Evolutionary conservation across 129 eudicot genomes (phyloP).

Genomic region (Rutidosis leptorrhynchoides): DNA sequence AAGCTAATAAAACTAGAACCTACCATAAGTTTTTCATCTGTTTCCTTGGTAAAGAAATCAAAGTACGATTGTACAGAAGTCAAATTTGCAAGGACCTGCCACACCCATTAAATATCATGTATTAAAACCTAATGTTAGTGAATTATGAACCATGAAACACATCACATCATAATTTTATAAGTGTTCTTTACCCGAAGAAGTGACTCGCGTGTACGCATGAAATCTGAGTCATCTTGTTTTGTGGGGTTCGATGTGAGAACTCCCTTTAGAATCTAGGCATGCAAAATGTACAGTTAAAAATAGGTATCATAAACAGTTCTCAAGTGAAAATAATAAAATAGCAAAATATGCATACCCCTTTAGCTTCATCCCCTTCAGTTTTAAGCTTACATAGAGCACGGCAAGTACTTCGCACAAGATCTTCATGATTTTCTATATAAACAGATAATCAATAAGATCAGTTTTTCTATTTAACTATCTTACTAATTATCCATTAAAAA

Average conservation of each 20-base stretch:
- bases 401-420: conserved; percentile 58
- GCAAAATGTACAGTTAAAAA: conserved; percentile 18
- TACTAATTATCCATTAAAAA: conserved; percentile 8
- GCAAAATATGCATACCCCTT: conserved; percentile 49
- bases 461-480: not conserved
- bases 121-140: not conserved
- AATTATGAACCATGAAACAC: not conserved
- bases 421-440: conserved; percentile 50
- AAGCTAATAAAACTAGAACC: conserved; percentile 22
- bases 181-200: conserved; percentile 65
- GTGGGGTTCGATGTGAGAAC: conserved; percentile 54
- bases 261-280: conserved; percentile 53
- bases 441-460: not conserved
- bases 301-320: not conserved
- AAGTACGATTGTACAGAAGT: conserved; percentile 78
- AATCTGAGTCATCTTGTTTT: conserved; percentile 53
- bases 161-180: not conserved
- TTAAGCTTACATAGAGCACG: conserved; percentile 66
- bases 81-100: conserved; percentile 80
- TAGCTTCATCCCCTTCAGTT: conserved; percentile 68
- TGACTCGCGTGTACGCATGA: conserved; percentile 74
- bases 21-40: conserved; percentile 66
- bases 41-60: conserved; percentile 64
- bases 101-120: conserved; percentile 20
- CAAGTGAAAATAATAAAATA: not conserved